These are phyloP conservation scores for Mycena rebaudengoi DNA, from an alignment of 768 basidiomycete genomes.

Conservation along the genomic window DNA sequence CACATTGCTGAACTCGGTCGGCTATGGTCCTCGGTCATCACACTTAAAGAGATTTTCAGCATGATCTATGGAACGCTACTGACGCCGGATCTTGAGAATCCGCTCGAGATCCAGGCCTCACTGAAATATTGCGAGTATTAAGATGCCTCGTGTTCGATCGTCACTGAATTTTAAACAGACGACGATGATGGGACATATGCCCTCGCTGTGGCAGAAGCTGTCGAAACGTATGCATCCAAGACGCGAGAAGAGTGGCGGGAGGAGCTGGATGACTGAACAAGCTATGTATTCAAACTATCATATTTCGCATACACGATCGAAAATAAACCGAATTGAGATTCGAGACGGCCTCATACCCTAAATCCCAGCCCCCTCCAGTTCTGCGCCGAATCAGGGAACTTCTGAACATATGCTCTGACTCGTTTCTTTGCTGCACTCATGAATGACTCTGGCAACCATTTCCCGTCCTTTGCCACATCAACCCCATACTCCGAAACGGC, in stretches of 20 bases:
- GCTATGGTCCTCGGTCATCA: conserved; percentile 40
- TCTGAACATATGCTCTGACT: conserved; percentile 33
- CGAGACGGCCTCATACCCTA: conserved; percentile 1
- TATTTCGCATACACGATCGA: too few species aligned
- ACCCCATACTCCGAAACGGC: conserved; percentile 36
- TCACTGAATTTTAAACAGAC: conserved; percentile 23
- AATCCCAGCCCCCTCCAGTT: conserved; percentile 34
- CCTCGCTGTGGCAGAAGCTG: conserved; percentile 35
- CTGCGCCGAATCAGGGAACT: conserved; percentile 24
- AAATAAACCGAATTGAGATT: too few species aligned
- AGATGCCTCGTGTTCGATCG: too few species aligned
- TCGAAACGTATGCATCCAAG: conserved; percentile 33
- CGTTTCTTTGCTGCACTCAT: conserved; percentile 32
- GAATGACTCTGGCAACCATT: conserved; percentile 43
- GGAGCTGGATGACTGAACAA: conserved; percentile 32
- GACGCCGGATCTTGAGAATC: conserved; percentile 40
- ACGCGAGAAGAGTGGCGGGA: conserved; percentile 31
- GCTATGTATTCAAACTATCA: too few species aligned
- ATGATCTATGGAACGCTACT: conserved; percentile 35
- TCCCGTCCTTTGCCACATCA: conserved; percentile 27
- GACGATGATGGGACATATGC: conserved; percentile 42
- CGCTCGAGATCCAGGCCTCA: conserved; percentile 39
- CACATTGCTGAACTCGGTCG: conserved; percentile 39
- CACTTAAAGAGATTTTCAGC: conserved; percentile 36
- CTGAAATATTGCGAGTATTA: conserved; percentile 40